Evolutionary conservation across 345 rosid genomes (phyloP), one percentile per base, ranked within the genome.

Genomic region (Fremontodendron californicum): DNA sequence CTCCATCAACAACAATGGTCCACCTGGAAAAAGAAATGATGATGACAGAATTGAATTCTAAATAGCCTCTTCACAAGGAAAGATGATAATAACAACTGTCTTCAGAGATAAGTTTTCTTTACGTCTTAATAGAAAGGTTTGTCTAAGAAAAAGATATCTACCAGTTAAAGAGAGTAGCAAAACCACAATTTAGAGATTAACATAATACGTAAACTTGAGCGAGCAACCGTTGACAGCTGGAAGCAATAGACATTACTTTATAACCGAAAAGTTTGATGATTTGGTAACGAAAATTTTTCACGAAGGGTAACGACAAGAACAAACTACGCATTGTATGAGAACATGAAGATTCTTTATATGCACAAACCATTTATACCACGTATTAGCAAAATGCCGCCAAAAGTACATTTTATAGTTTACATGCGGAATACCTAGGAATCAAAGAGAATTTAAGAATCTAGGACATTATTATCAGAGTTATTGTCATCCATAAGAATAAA

Each of bases 1-100:
- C 74, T 88, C 91, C 35, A 33, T 33, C 35, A 33, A 33, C 35
- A 33, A 33, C 35, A 3, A 33, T 33, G 35, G 35, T 33, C 35
- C 35, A 33, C 35, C 1, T 33, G 35, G 35, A 33, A 33, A 3
- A 33, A 33, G 35, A 33, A 33, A 33, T 1, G 3, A 33, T 3
- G 35, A 33, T 33, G 3, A 1, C 35, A 33, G 35, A 33, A 33
- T 3, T 33, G 35, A 33, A 33, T 33, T 33, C 35, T 33, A 33
- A 33, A 33, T 33, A 33, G 35, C 35, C 35, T 33, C 2, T 3
- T 33, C 35, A 3, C 3, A 33, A 33, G 35, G 35, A 33, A 1
- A 33, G 35, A 33, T 33, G 35, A 33, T 33, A 33, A 33, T 33
- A 1, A 3, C 35, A 33, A 33, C 35, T 33, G 33, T 31, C 39